Conservation (phyloP, 192 early-diverging fungal species). For the Glomus cerebriforme region DNA sequence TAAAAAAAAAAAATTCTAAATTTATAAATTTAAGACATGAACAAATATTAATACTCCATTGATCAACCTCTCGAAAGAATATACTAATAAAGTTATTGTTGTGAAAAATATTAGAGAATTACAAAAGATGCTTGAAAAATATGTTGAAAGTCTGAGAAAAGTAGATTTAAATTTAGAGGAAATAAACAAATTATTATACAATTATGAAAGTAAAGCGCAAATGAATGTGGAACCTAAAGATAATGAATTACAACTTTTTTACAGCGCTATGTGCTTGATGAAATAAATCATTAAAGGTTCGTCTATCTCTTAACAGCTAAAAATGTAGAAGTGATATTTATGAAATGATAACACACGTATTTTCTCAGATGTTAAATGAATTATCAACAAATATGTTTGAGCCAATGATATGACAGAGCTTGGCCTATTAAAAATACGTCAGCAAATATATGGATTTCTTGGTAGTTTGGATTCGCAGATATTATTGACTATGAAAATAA, state of each 20-base stretch:
- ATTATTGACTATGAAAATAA: not conserved
- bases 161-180: not conserved
- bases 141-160: not conserved
- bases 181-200: not conserved
- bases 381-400: no score
- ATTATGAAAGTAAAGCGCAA: no score
- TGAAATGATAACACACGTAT: not conserved
- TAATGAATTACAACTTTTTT: no score
- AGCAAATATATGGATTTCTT: constrained; percentile 12
- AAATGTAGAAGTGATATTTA: not conserved
- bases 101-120: not conserved
- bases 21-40: no score
- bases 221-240: no score
- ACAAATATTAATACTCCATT: no score
- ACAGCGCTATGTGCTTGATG: no score
- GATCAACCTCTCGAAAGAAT: no score
- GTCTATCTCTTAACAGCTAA: no score
- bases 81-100: no score
- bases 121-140: not conserved
- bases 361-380: not conserved
- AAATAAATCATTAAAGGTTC: no score
- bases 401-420: not conserved
- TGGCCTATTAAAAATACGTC: constrained; percentile 7
- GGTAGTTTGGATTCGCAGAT: not conserved
- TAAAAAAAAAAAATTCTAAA: no score